phyloP scores from a whole-genome alignment of 116 monocot species.

The Dioscorea cayenensis region DNA sequence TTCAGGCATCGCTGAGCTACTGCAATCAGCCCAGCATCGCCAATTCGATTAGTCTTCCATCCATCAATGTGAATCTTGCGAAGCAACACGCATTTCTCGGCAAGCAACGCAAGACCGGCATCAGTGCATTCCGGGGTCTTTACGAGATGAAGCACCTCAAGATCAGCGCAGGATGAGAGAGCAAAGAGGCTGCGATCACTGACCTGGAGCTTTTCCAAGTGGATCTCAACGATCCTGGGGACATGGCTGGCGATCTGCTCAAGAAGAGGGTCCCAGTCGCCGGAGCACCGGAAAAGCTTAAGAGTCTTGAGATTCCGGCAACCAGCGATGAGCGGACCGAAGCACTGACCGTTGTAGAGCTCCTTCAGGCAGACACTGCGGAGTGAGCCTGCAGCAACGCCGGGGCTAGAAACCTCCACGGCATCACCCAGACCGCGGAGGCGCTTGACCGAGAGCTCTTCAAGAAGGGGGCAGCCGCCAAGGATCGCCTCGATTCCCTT shows the following conservation, averaged over 20 bases:
- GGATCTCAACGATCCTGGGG: slow-evolving; percentile 43
- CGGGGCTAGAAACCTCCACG: slow-evolving; percentile 7
- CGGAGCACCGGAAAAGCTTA: slow-evolving; percentile 50
- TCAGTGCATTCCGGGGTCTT: slow-evolving; percentile 68
- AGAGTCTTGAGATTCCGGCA: slow-evolving; percentile 40
- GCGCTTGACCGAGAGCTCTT: slow-evolving; percentile 59
- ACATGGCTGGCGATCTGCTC: slow-evolving; percentile 32
- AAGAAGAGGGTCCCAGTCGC: slow-evolving; percentile 61
- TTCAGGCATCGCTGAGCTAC: slow-evolving; percentile 45
- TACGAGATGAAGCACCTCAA: slow-evolving; percentile 67
- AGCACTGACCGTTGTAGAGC: slow-evolving; percentile 63
- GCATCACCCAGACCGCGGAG: slow-evolving; percentile 33
- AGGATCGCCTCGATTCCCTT: slow-evolving; percentile 47
- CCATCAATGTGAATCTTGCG: slow-evolving; percentile 81
- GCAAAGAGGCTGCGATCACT: slow-evolving; percentile 46
- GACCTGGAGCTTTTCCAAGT: slow-evolving; percentile 74
- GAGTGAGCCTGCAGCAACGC: slow-evolving; percentile 19
- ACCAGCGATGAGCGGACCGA: slow-evolving; percentile 32
- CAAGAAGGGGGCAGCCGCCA: slow-evolving; percentile 18
- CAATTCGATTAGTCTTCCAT: slow-evolving; percentile 71
- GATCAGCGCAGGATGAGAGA: slow-evolving; percentile 26
- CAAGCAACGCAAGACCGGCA: slow-evolving; percentile 31
- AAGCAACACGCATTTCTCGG: slow-evolving; percentile 41
- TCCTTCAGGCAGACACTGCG: slow-evolving; percentile 50
- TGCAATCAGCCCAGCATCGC: slow-evolving; percentile 41